Percentiles rank a stretch among this genome's conserved stretches.
phyloP scores from a whole-genome alignment of 2,329 filamentous ascomycete genomes.

The Trichoderma sp. region DNA sequence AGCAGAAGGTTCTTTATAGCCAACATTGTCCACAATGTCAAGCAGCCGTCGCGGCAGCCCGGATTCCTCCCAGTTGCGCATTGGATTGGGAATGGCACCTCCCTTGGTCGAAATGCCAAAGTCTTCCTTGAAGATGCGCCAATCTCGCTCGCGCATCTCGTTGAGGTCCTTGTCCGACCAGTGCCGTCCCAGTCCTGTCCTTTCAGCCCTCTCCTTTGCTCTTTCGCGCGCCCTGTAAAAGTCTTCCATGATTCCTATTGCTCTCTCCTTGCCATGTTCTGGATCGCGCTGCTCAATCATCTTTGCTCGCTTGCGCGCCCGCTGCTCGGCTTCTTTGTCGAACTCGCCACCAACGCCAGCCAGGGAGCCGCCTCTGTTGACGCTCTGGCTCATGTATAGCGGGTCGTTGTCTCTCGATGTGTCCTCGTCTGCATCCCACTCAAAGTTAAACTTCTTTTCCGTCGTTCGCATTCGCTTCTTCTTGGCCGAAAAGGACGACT shows the following conservation, averaged over 20 bases:
- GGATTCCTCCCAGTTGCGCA: slow-evolving; percentile 92
- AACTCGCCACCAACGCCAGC: slow-evolving; percentile 54
- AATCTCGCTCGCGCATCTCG: slow-evolving; percentile 96
- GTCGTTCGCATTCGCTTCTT: slow-evolving; percentile 94
- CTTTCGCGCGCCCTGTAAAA: slow-evolving; percentile 62
- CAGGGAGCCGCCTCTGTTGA: slow-evolving; percentile 40
- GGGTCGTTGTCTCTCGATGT: slow-evolving; percentile 71
- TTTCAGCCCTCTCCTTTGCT: slow-evolving; percentile 69
- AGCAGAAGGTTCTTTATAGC: slow-evolving; percentile 87
- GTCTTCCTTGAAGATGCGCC: slow-evolving; percentile 99
- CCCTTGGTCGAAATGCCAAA: slow-evolving; percentile 97
- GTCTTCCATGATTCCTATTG: slow-evolving; percentile 80
- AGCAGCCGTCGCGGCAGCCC: slow-evolving; percentile 74
- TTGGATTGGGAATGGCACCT: slow-evolving; percentile 87
- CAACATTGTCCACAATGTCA: slow-evolving; percentile 78
- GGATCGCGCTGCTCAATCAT: slow-evolving; percentile 73
- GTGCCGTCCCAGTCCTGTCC: slow-evolving; percentile 82
- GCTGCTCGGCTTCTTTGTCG: slow-evolving; percentile 57
- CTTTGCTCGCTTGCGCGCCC: slow-evolving; percentile 60
- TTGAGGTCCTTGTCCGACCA: slow-evolving; percentile 93
- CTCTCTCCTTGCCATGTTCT: slow-evolving; percentile 74
- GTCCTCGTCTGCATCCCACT: slow-evolving; percentile 95
- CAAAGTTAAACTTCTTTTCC: slow-evolving; percentile 98
- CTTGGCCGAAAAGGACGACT: slow-evolving; percentile 85
- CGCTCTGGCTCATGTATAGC: slow-evolving; percentile 56